Evolutionary conservation across 495 filamentous ascomycete species (phyloP).

Genomic region (Penicillium angulare): DNA sequence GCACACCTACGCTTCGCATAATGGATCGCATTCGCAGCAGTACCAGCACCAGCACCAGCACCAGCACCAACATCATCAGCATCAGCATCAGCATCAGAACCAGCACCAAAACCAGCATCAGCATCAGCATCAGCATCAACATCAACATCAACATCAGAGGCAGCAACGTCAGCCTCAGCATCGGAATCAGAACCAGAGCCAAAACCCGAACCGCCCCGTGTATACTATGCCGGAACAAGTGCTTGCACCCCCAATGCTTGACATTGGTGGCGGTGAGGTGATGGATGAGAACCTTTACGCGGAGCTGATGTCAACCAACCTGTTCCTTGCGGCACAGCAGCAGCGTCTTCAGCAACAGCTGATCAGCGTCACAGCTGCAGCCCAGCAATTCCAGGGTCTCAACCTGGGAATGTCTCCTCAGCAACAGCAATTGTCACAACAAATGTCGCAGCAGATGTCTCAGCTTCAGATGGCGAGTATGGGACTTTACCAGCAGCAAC

Average conservation of each 20-base stretch:
- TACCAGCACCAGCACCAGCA: neutral
- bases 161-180: neutral
- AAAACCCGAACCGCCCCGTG: conserved; percentile 48
- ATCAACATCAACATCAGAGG: neutral
- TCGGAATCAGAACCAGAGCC: neutral
- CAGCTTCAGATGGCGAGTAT: conserved; percentile 41
- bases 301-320: conserved; percentile 78
- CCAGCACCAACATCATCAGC: neutral
- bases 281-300: conserved; percentile 82
- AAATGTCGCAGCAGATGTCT: conserved; percentile 44
- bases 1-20: conserved; percentile 46
- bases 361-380: conserved; percentile 53
- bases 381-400: conserved; percentile 76
- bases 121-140: neutral
- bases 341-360: conserved; percentile 73
- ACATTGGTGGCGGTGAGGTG: conserved; percentile 60
- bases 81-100: neutral
- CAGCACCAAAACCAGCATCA: conserved; percentile 22
- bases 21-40: conserved; percentile 32
- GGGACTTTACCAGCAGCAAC: conserved; percentile 65
- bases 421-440: too few species aligned
- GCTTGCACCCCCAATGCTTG: conserved; percentile 76
- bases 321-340: conserved; percentile 84
- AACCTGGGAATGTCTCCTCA: conserved; percentile 48
- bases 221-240: conserved; percentile 79